Conservation (phyloP, 768 basidiomycete genomes). For the Asterophora lycoperdoides region DNA sequence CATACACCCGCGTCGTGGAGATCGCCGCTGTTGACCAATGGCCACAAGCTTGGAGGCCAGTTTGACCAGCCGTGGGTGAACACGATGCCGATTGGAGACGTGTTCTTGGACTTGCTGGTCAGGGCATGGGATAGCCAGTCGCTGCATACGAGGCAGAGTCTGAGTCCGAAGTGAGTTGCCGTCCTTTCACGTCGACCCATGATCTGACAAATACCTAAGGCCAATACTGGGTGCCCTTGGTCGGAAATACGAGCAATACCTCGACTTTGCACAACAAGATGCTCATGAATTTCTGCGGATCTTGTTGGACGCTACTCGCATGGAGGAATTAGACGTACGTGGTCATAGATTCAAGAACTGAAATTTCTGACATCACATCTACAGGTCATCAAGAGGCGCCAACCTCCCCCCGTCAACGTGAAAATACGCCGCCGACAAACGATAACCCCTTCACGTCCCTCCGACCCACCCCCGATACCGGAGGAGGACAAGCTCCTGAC, state of each 20-base stretch:
- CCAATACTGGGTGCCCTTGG: slow-evolving; percentile 65
- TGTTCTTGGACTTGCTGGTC: slow-evolving; percentile 56
- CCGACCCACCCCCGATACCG: slow-evolving; percentile 16
- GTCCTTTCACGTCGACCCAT: background rate
- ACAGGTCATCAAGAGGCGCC: slow-evolving; percentile 76
- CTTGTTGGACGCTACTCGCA: slow-evolving; percentile 85
- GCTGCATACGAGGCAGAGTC: slow-evolving; percentile 41
- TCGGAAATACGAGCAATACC: slow-evolving; percentile 89
- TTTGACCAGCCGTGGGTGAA: slow-evolving; percentile 52
- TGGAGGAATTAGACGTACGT: slow-evolving; percentile 89
- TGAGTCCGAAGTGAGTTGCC: slow-evolving; percentile 63
- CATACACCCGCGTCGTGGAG: slow-evolving; percentile 35
- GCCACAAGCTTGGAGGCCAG: slow-evolving; percentile 48
- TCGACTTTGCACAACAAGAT: slow-evolving; percentile 94
- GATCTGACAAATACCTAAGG: slow-evolving; percentile 28
- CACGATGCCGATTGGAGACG: slow-evolving; percentile 68
- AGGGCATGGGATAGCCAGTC: slow-evolving; percentile 64
- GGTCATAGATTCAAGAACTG: background rate
- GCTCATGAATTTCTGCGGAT: slow-evolving; percentile 92
- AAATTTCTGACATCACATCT: background rate
- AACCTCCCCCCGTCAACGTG: slow-evolving; percentile 35
- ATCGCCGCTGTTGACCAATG: slow-evolving; percentile 70
- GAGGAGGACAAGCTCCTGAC: slow-evolving; percentile 56
- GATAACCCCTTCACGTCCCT: slow-evolving; percentile 22
- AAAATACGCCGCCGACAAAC: slow-evolving; percentile 41